Evolutionary conservation across 441 rosid species (phyloP), one percentile per base, ranked within the genome.

Genomic region (Pelargonium australe): DNA sequence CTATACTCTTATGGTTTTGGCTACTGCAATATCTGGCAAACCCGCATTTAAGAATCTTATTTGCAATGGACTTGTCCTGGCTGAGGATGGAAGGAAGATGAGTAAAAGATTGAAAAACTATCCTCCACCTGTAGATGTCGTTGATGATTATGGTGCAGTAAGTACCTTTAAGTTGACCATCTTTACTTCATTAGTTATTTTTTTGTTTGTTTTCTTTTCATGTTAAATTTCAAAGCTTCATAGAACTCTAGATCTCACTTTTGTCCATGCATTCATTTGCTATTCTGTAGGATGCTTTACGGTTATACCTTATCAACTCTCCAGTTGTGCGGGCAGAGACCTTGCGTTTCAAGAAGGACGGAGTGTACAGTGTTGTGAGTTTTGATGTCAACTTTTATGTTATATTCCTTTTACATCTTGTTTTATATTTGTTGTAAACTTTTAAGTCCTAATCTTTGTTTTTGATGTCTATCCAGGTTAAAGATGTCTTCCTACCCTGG

Each of bases 401-500:
- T 41, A 34, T 37, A n/a, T 34, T 3, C 19, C 66, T 63, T 63
- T 7, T 34, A 49, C 51, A 57, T 28, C 28, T 45, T 43, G 7
- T n/a, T 13, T 11, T 51, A 65, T n/a, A 34, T 25, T 17, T 7
- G 25, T 47, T 0, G 40, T 17, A 55, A 57, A n/a, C 69, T 57
- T 66, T 12, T 57, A 68, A 31, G 25, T 69, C 64, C 60, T 69
- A 57, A 51, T 68, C 17, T 66, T 20, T 67, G 49, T 14, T 67
- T 72, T 68, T 25, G 65, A 14, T 65, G 70, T 68, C 57, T 68
- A 23, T 77, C 72, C 82, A 95, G 98, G 99, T 95, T 75, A 96
- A 91, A 82, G 99, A 93, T 81, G 98, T 96, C 51, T 96, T 96
- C 82, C 99, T 96, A 76, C 99, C 99, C 17, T 96, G 98, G 99